A percentile compares a stretch with the other conserved stretches of the same genome.
phyloP scores from a whole-genome alignment of 176 grass and related monocot genomes.

The Triticum dicoccoides region DNA sequence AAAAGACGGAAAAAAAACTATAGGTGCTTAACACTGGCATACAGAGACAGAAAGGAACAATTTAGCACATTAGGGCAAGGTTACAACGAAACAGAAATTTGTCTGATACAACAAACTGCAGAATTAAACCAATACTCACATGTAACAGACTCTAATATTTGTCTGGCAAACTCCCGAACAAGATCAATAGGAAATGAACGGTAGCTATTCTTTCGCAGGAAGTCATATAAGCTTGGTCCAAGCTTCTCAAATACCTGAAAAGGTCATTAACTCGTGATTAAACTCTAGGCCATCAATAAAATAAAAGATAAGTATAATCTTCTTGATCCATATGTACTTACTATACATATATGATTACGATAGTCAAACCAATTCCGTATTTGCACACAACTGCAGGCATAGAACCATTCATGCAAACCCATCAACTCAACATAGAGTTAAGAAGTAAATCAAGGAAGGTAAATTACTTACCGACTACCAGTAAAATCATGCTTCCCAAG shows the following conservation, averaged over 20 bases:
- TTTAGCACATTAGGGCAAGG: background rate
- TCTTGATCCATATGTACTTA: conserved; percentile 85
- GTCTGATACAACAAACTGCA: background rate
- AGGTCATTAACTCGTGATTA: conserved; percentile 33
- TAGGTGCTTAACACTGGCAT: background rate
- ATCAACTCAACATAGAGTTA: conserved; percentile 63
- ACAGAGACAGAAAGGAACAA: background rate
- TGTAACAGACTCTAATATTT: conserved; percentile 95
- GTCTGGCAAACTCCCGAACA: conserved; percentile 81
- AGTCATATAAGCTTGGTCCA: conserved; percentile 88
- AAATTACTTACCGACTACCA: conserved; percentile 63
- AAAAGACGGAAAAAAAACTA: background rate
- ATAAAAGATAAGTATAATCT: conserved; percentile 12
- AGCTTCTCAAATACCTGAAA: conserved; percentile 94
- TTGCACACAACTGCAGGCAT: conserved; percentile 98
- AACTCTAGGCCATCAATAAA: conserved; percentile 15
- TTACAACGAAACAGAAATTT: background rate
- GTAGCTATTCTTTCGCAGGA: conserved; percentile 80
- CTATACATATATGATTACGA: conserved; percentile 99
- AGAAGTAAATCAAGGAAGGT: conserved; percentile 35
- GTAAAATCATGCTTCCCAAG: conserved; percentile 82
- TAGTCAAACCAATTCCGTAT: conserved; percentile 99
- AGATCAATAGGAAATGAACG: conserved; percentile 83
- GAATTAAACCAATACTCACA: conserved; percentile 45
- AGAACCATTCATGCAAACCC: conserved; percentile 77